Conservation (phyloP, 139 green algal genomes). For the Chlamydomonas incerta region DNA sequence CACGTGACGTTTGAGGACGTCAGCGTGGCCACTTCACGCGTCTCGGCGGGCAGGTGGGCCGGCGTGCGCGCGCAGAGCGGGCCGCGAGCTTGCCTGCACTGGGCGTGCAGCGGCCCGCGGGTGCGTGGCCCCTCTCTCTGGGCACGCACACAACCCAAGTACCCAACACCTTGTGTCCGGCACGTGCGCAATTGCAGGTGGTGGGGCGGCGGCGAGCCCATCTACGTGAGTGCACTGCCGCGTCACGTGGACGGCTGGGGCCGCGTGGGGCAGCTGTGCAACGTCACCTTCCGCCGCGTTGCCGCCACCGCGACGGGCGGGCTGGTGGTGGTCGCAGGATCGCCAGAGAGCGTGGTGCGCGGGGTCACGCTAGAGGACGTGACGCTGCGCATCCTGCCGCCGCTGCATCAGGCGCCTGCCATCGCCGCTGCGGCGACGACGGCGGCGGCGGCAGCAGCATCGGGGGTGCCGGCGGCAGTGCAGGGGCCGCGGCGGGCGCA, state of each 20-base stretch:
- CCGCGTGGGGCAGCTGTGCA: background rate
- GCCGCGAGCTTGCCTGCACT: too few relatives aligned
- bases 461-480: background rate
- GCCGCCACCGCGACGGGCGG: background rate
- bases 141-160: too few relatives aligned
- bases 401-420: background rate
- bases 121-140: too few relatives aligned
- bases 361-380: background rate
- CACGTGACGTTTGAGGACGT: slow-evolving; percentile 49
- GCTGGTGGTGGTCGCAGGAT: slow-evolving; percentile 3
- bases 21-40: slow-evolving; percentile 1
- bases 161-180: too few relatives aligned
- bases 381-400: background rate
- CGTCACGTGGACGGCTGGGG: slow-evolving; percentile 5
- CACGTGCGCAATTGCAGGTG: too few relatives aligned
- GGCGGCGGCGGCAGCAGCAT: background rate
- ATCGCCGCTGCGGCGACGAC: background rate
- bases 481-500: background rate
- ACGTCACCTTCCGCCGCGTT: background rate
- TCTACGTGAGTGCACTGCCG: slow-evolving; percentile 57
- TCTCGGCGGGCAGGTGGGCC: slow-evolving; percentile 31
- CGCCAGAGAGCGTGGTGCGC: background rate
- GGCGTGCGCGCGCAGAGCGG: too few relatives aligned
- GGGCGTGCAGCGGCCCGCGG: background rate
- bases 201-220: slow-evolving; percentile 62